Evolutionary conservation across 2,329 filamentous ascomycete species (phyloP).

Genomic region (Orbilia oligospora): DNA sequence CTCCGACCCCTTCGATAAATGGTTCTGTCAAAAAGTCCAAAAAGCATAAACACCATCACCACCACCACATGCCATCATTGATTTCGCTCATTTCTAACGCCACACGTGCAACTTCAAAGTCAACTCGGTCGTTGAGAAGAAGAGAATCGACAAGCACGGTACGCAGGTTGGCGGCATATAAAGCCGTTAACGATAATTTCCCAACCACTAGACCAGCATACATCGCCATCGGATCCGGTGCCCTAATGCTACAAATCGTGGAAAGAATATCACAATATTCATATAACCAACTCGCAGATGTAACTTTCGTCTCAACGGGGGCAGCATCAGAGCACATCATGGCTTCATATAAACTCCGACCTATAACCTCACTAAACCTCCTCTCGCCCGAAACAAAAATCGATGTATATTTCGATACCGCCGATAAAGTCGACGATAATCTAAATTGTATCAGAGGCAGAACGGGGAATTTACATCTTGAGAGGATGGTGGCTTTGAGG

Average conservation of each 20-base stretch:
- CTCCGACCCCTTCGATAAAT: conserved; percentile 7
- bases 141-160: conserved; percentile 16
- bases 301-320: conserved; percentile 52
- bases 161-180: conserved; percentile 41
- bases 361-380: conserved; percentile 38
- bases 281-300: conserved; percentile 27
- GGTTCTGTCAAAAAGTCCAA: conserved; percentile 26
- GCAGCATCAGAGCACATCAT: conserved; percentile 55
- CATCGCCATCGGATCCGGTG: conserved; percentile 50
- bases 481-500: conserved; percentile 46
- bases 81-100: conserved; percentile 36
- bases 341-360: conserved; percentile 45
- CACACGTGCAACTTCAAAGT: conserved; percentile 1
- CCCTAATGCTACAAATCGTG: conserved; percentile 43
- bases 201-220: conserved; percentile 43
- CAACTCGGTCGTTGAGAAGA: conserved; percentile 14
- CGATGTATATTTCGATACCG: conserved; percentile 95
- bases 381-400: conserved; percentile 72
- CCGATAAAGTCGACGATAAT: conserved; percentile 94
- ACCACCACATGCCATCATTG: conserved; percentile 15
- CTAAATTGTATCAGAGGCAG: conserved; percentile 94
- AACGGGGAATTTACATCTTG: conserved; percentile 40
- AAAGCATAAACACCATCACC: background rate
- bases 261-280: conserved; percentile 42
- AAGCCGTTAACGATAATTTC: conserved; percentile 53